Conservation (phyloP, 768 basidiomycete genomes). For the Rhodotorula diobovata region DNA sequence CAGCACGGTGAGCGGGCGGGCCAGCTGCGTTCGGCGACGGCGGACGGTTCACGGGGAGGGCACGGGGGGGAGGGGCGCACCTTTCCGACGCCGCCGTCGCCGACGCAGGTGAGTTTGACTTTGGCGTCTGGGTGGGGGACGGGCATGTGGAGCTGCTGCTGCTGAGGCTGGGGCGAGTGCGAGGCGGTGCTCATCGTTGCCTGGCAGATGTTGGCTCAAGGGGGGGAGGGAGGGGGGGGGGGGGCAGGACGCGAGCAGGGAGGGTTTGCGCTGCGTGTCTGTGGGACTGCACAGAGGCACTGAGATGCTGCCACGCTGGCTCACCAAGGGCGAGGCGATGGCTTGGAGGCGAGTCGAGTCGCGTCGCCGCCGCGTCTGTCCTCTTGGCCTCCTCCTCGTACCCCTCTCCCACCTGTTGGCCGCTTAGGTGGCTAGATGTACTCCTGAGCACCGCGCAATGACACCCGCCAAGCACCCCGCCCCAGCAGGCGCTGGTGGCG, state of each 20-base stretch:
- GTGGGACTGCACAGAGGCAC: no score
- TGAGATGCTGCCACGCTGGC: no score
- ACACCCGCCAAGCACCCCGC: not conserved
- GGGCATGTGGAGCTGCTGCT: not conserved
- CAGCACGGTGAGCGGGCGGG: slow-evolving; percentile 90
- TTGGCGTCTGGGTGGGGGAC: slow-evolving; percentile 29
- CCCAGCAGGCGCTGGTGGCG: not conserved
- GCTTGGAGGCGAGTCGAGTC: no score
- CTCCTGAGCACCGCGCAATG: not conserved
- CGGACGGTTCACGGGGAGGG: not conserved
- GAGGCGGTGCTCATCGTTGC: not conserved
- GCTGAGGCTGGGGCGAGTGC: slow-evolving; percentile 1
- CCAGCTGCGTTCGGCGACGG: slow-evolving; percentile 48
- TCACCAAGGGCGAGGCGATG: no score
- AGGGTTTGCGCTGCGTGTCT: not conserved
- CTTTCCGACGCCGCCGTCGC: slow-evolving; percentile 46
- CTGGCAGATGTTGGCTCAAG: not conserved
- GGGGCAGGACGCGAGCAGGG: not conserved
- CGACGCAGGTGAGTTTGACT: slow-evolving; percentile 38
- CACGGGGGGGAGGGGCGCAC: not conserved
- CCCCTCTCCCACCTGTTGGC: no score
- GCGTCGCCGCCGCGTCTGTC: not conserved
- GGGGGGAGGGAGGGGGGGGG: not conserved
- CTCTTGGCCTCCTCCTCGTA: not conserved
- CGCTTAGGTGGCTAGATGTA: not conserved